Percentiles rank a stretch among this genome's conserved stretches.
phyloP scores from a whole-genome alignment of 2,329 filamentous ascomycete genomes.

The Pyricularia sp. region DNA sequence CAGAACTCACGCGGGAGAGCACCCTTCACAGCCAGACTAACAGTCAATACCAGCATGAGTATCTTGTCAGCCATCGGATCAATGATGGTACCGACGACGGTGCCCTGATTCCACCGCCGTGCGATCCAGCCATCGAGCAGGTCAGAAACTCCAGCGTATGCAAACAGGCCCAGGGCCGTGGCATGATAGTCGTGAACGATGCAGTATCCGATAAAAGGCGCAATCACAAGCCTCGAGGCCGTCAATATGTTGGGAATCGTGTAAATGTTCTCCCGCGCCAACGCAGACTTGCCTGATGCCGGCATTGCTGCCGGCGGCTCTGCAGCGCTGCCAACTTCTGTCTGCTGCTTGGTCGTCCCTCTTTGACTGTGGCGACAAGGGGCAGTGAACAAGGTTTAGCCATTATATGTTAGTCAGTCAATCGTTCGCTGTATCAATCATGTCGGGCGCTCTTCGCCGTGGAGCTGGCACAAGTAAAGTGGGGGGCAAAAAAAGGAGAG shows the following conservation, averaged over 20 bases:
- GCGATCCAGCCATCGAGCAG: conserved; percentile 92
- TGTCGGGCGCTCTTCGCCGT: not conserved
- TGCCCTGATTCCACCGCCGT: conserved; percentile 76
- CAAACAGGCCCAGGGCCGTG: conserved; percentile 76
- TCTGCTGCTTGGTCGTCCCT: not conserved
- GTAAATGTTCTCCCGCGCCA: conserved; percentile 80
- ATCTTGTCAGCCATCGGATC: conserved; percentile 96
- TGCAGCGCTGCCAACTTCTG: not conserved
- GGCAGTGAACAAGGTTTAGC: conserved; percentile 5
- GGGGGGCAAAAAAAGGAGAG: not conserved
- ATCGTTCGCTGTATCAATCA: not conserved
- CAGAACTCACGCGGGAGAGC: conserved; percentile 59
- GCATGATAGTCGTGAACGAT: conserved; percentile 75
- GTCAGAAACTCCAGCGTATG: conserved; percentile 86
- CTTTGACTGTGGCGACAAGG: conserved; percentile 14
- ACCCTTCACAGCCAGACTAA: conserved; percentile 75
- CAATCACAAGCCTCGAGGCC: conserved; percentile 71
- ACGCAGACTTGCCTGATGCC: not conserved
- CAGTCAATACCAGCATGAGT: conserved; percentile 87
- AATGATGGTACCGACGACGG: conserved; percentile 88
- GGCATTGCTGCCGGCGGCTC: not conserved
- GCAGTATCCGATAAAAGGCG: conserved; percentile 80
- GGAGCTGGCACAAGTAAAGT: not conserved
- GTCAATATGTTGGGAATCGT: conserved; percentile 93
- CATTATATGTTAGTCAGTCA: not conserved